Conservation (phyloP, 225 moss, liverwort and hornwort genomes). For the Sphagnum tenellum region DNA sequence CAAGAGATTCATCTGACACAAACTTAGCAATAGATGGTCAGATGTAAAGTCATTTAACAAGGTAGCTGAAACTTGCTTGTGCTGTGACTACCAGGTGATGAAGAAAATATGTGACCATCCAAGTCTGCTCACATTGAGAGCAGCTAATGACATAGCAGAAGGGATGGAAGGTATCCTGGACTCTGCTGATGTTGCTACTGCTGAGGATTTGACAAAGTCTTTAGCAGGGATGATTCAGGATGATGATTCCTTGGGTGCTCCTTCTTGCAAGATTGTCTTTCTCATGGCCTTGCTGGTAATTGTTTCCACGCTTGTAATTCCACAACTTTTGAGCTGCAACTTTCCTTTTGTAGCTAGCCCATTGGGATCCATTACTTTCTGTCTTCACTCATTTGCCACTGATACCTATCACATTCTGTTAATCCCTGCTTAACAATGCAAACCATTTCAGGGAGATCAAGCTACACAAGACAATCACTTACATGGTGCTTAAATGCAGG, state of each 20-base stretch:
- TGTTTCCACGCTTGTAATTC: neutral
- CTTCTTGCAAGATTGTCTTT: slow-evolving; percentile 91
- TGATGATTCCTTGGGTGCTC: slow-evolving; percentile 25
- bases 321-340: too few relatives aligned
- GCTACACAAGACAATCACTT: neutral
- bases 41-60: too few relatives aligned
- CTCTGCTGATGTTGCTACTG: slow-evolving; percentile 52
- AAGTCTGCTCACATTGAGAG: slow-evolving; percentile 75
- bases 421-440: too few relatives aligned
- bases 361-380: too few relatives aligned
- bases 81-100: slow-evolving; percentile 51
- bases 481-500: slow-evolving; percentile 29
- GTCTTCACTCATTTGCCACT: too few relatives aligned
- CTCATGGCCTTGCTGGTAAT: slow-evolving; percentile 70
- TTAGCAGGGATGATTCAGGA: slow-evolving; percentile 63
- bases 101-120: slow-evolving; percentile 99
- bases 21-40: too few relatives aligned
- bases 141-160: slow-evolving; percentile 88
- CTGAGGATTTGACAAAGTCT: slow-evolving; percentile 72
- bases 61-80: too few relatives aligned
- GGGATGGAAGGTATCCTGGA: slow-evolving; percentile 82
- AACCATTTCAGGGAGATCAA: too few relatives aligned
- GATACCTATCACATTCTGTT: too few relatives aligned
- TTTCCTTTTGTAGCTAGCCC: too few relatives aligned
- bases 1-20: neutral